Base-by-base conservation (phyloP, 129 eudicot genomes). In the Artemisia argyi region DNA sequence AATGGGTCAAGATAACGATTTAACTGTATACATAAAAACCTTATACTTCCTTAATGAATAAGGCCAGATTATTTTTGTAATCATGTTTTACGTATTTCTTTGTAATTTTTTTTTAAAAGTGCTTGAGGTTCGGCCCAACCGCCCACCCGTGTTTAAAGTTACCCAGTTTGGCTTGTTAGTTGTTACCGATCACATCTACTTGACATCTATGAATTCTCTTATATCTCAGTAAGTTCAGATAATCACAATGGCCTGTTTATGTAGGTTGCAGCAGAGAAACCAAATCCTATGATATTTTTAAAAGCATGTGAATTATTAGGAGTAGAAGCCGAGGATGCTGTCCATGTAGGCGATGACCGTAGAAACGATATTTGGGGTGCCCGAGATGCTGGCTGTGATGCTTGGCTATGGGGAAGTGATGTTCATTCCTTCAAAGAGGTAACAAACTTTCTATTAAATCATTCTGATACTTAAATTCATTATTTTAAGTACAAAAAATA, bases 321-420 rank as follows among this genome's bases (percentile, higher is more conserved):
- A 61, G 97, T 95, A 70, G 73, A 88, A 65, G 91, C 99, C 0
- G 94, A 91, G 83, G 99, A 91, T 85, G 99, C 89, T 4, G 99
- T 95, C 78, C 99, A 95, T 67, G 97, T 95, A 24, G 99, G 99
- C 44, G 99, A 95, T 85, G 99, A 95, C 71, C 94, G 97, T 28
- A 81, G 97, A 64, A 95, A 95, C 30, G 99, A 95, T 66, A 75
- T 95, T 18, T 95, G 99, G 99, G 99, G 99, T 71, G 99, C 99
- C 32, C 78, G 99, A 78, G 99, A 91, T 78, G 99, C 99, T 17
- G 97, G 99, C 51, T 91, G 97, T 76, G 97, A 95, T 78, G 97
- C 97, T 46, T 95, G 99, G 99, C 91, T 95, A 60, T 95, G 99
- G 97, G 99, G 99, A 55, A 90, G 88, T 56, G 99, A 95, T 78